Evolutionary conservation across 441 rosid genomes (phyloP).

Genomic region (Geranium incanum): DNA sequence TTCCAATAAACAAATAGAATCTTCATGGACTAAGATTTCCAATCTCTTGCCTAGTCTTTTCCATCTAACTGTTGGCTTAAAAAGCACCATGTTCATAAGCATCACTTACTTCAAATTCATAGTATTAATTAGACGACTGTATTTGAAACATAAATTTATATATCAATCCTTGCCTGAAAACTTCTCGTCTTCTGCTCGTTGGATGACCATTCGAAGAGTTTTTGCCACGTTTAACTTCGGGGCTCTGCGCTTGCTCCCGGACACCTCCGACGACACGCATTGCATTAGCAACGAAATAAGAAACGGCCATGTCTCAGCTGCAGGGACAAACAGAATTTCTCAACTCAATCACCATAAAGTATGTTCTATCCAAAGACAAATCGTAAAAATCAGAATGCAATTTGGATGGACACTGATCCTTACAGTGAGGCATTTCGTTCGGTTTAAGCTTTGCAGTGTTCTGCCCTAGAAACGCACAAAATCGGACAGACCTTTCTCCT

Average conservation of each 20-base stretch:
- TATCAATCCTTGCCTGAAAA: constrained; percentile 48
- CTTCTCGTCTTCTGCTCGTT: constrained; percentile 62
- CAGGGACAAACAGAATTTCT: constrained; percentile 26
- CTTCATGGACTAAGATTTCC: not conserved
- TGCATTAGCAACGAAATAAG: constrained; percentile 55
- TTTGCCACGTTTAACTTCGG: constrained; percentile 64
- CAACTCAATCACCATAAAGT: constrained; percentile 19
- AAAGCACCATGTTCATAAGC: not conserved
- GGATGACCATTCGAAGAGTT: constrained; percentile 60
- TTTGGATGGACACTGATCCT: constrained; percentile 23
- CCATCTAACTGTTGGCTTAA: not conserved
- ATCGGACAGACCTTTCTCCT: constrained; percentile 54
- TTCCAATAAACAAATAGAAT: constrained; percentile 6
- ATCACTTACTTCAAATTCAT: not conserved
- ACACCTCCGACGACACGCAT: constrained; percentile 67
- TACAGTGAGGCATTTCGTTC: constrained; percentile 69
- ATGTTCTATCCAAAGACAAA: constrained; percentile 3
- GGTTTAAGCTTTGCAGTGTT: constrained; percentile 57
- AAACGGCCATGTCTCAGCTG: constrained; percentile 96
- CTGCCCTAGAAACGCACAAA: constrained; percentile 62
- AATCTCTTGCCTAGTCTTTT: not conserved
- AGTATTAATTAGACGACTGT: not conserved
- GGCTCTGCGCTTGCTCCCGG: constrained; percentile 55
- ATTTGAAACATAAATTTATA: not conserved
- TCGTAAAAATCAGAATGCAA: not conserved